Evolutionary conservation across 129 eudicot species (phyloP).

Genomic region (Artemisia annua): DNA sequence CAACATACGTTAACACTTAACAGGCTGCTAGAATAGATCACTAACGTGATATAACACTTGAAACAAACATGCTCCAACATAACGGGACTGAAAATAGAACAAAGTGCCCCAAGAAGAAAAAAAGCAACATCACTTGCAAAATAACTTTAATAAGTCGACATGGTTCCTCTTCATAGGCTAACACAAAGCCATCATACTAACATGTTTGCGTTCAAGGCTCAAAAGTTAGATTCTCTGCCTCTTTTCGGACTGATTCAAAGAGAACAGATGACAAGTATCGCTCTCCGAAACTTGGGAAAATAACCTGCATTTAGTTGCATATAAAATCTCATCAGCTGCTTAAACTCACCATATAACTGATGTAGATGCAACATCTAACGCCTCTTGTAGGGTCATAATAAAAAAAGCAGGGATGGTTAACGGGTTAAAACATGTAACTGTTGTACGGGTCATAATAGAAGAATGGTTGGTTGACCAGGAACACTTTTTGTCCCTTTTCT

Average conservation of each 20-base stretch:
- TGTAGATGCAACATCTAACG: not conserved
- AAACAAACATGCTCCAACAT: slow-evolving; percentile 10
- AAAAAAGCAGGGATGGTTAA: not conserved
- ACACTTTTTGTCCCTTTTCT: not conserved
- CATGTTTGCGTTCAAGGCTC: slow-evolving; percentile 47
- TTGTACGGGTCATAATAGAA: not conserved
- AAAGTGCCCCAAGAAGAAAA: not conserved
- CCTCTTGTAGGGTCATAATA: not conserved
- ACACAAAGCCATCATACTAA: slow-evolving; percentile 6
- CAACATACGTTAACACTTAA: not conserved
- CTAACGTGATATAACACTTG: not conserved
- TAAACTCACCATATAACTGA: not conserved
- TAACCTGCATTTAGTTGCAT: slow-evolving; percentile 44
- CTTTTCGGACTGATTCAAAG: slow-evolving; percentile 71
- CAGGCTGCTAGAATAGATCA: not conserved
- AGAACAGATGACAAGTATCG: slow-evolving; percentile 75
- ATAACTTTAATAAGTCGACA: not conserved
- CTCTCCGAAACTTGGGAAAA: slow-evolving; percentile 91
- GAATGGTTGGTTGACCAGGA: not conserved
- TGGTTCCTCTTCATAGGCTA: slow-evolving; percentile 8
- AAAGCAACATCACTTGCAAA: slow-evolving; percentile 12
- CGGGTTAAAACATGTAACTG: not conserved
- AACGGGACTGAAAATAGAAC: not conserved
- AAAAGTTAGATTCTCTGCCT: slow-evolving; percentile 74
- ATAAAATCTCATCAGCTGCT: slow-evolving; percentile 20